Percentiles rank a stretch among this genome's conserved stretches.
phyloP scores from a whole-genome alignment of 2,329 filamentous ascomycete genomes.

The Fusarium drepaniforme region DNA sequence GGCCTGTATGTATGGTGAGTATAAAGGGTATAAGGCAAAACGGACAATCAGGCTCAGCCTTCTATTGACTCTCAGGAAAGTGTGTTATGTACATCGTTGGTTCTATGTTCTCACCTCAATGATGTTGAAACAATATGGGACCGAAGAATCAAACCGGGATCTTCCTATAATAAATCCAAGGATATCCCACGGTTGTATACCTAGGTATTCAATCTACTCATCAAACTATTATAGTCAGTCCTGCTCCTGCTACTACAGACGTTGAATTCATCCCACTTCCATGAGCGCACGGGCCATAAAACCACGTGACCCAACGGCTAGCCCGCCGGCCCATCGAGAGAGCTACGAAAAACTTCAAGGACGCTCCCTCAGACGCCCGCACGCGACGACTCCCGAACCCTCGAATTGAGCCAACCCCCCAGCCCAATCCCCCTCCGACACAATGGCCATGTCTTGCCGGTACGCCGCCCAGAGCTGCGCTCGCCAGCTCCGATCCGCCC shows the following conservation, averaged over 20 bases:
- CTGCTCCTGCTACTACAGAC: neutral
- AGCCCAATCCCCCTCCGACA: constrained; percentile 44
- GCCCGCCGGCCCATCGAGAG: constrained; percentile 38
- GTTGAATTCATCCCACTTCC: neutral
- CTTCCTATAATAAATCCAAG: too few relatives aligned
- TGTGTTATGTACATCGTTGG: too few relatives aligned
- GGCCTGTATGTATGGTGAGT: too few relatives aligned
- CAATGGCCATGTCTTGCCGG: constrained; percentile 74
- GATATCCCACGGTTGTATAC: too few relatives aligned
- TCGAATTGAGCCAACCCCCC: constrained; percentile 42
- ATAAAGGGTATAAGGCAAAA: too few relatives aligned
- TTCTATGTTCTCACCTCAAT: neutral
- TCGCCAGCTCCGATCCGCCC: constrained; percentile 68
- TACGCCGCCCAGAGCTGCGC: constrained; percentile 74
- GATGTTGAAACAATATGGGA: neutral
- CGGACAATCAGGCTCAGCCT: too few relatives aligned
- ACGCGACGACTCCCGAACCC: constrained; percentile 43
- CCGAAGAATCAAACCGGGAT: too few relatives aligned
- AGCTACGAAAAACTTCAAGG: constrained; percentile 59
- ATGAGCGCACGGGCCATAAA: constrained; percentile 15
- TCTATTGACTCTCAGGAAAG: too few relatives aligned
- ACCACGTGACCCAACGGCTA: constrained; percentile 40
- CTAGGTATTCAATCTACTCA: too few relatives aligned
- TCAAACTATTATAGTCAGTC: neutral
- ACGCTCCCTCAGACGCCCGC: constrained; percentile 45